Evolutionary conservation across 179 eudicot genomes (phyloP).

Genomic region (Spinacia oleracea): DNA sequence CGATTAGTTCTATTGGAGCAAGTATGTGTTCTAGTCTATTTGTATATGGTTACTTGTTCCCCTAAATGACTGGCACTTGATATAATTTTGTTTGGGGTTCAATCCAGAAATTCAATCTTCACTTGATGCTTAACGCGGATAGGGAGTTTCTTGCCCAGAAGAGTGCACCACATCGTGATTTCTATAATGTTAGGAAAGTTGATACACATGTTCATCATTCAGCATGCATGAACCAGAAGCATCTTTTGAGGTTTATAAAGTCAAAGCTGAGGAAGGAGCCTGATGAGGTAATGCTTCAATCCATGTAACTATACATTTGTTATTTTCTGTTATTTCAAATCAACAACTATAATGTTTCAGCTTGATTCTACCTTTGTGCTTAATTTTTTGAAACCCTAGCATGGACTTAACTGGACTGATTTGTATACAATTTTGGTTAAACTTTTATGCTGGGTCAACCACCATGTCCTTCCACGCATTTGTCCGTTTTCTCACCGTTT

Average conservation of each 20-base stretch:
- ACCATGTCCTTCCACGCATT: neutral
- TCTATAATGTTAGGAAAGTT: conserved; percentile 97
- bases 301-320: neutral
- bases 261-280: conserved; percentile 99
- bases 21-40: conserved; percentile 41
- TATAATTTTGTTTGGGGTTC: conserved; percentile 20
- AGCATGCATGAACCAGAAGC: conserved; percentile 99
- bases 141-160: conserved; percentile 97
- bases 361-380: neutral
- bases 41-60: neutral
- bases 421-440: neutral
- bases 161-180: conserved; percentile 99
- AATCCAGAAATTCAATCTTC: conserved; percentile 96
- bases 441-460: conserved; percentile 5
- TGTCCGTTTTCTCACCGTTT: neutral
- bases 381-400: neutral
- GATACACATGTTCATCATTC: conserved; percentile 99
- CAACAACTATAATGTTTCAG: neutral
- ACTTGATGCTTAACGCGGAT: conserved; percentile 99
- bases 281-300: conserved; percentile 71
- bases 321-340: neutral
- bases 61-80: conserved; percentile 17
- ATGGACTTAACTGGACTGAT: neutral
- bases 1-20: conserved; percentile 92
- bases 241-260: conserved; percentile 95